Base-by-base conservation (phyloP, 257 asterid genomes). In the Penstemon eatonii region DNA sequence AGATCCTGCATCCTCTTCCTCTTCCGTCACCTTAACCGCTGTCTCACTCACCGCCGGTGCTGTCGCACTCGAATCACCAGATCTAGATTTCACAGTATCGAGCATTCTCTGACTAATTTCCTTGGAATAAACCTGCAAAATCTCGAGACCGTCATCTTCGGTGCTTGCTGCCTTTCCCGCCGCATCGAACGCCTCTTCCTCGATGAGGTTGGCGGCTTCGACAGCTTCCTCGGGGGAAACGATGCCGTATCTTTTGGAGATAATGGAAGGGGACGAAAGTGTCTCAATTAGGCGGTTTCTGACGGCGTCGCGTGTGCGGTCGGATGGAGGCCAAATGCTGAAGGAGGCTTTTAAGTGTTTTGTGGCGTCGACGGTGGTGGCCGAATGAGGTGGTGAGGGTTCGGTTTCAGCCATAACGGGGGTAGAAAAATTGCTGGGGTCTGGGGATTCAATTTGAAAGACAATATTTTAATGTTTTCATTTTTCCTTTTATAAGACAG, bases 281-380 rank as follows among this genome's bases (percentile, higher is more conserved):
- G 95, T 86, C 42, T 88, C 95, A 58, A 88, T 60, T 50, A 90
- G 85, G 77, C 96, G 98, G 66, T 66, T 76, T 49, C 77, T 75
- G 15, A 92, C 95, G 50, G 97, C 95, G 33, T 88, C 97, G 71
- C 98, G 98, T 13, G 96, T 87, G 67, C 94, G 92, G 12, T 83
- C 89, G 12, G 89, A 76, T 0, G 97, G 96, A 0, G 98, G 98
- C 98, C 97, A 92, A 56, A 89, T 86, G 91, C 88, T 84, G 87
- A 92, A 86, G 60, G 96, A 79, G 45, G 75, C 8, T 55, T 18
- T 74, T 72, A 73, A 12, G 80, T 19, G 46, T 47, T 67, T 84
- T 50, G 52, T 63, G 42, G 70, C 12, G 61, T 47, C 46, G 15
- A 62, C 64, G 64, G 77, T 55, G 67, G 77, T 12, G 73, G 50